Percentiles rank a stretch among this genome's conserved stretches.
phyloP scores from a whole-genome alignment of 169 alveolate genomes.

The Cyclospora cayetanensis region DNA sequence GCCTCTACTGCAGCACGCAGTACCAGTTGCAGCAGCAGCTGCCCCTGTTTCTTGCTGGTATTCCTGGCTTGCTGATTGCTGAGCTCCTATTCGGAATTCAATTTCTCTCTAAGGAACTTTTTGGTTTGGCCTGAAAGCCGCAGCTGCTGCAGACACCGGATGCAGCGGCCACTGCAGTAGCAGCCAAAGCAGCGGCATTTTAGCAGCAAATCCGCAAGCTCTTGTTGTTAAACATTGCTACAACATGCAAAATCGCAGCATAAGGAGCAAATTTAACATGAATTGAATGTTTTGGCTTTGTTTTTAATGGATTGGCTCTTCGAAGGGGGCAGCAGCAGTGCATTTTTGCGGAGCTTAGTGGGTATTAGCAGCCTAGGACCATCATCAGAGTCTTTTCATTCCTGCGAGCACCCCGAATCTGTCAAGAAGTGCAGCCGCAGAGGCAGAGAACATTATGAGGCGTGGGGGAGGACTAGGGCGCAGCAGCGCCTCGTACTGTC shows the following conservation, averaged over 20 bases:
- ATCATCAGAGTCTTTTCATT: too few species aligned
- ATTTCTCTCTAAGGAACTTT: neutral
- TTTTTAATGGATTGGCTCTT: too few species aligned
- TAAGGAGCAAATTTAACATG: too few species aligned
- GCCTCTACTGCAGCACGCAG: conserved; percentile 27
- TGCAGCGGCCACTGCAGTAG: neutral
- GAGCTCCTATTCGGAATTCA: neutral
- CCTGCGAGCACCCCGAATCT: too few species aligned
- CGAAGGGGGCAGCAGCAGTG: too few species aligned
- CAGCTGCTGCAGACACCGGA: conserved; percentile 27
- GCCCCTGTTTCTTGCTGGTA: neutral
- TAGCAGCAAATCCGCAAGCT: conserved; percentile 2
- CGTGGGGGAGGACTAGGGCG: conserved; percentile 9
- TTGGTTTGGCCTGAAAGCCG: neutral
- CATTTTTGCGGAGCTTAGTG: too few species aligned
- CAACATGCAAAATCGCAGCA: too few species aligned
- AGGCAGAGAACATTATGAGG: conserved; percentile 1
- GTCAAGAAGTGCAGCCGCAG: too few species aligned
- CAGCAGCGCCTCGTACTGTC: conserved; percentile 41
- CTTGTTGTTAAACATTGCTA: neutral
- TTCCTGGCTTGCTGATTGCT: neutral
- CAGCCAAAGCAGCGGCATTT: neutral
- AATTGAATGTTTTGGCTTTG: too few species aligned
- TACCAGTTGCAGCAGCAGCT: neutral
- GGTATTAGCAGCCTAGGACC: too few species aligned